Percentiles rank a stretch among this genome's conserved stretches.
These are phyloP conservation scores for Platanthera zijinensis DNA, from an alignment of 106 monocot species.

Conservation along the genomic window DNA sequence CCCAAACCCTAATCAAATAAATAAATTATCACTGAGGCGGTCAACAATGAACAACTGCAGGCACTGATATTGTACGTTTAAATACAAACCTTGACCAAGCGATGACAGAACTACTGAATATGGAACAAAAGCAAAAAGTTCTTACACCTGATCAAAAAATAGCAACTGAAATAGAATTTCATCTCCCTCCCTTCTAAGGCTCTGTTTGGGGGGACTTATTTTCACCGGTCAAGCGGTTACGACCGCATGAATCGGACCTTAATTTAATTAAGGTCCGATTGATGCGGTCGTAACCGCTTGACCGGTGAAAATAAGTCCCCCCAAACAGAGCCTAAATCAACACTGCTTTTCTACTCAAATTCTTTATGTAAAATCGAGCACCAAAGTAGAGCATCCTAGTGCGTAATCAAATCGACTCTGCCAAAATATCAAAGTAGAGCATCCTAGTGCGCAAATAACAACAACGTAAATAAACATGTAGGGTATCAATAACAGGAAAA, in stretches of 20 bases:
- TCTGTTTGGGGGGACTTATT: too few species aligned
- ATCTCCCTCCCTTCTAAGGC: neutral
- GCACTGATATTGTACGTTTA: neutral
- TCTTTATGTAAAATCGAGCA: neutral
- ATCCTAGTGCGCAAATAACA: neutral
- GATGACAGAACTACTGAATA: neutral
- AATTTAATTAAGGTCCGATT: too few species aligned
- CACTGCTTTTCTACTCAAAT: neutral
- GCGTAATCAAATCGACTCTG: neutral
- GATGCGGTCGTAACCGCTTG: too few species aligned
- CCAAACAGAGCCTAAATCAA: too few species aligned
- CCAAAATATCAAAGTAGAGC: neutral
- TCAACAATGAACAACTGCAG: neutral
- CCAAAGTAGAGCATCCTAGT: neutral
- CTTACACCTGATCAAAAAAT: neutral
- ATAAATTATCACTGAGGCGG: neutral
- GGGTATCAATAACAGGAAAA: neutral
- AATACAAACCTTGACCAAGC: neutral
- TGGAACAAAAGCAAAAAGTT: neutral
- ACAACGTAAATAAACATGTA: neutral
- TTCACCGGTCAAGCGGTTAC: too few species aligned
- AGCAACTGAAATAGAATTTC: neutral
- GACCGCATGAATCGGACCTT: too few species aligned
- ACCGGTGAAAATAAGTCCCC: too few species aligned
- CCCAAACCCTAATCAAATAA: slow-evolving; percentile 5